A percentile compares a stretch with the other conserved stretches of the same genome.
Conservation (phyloP, 352 stramenopile species). For the Globisporangium sylvaticum region DNA sequence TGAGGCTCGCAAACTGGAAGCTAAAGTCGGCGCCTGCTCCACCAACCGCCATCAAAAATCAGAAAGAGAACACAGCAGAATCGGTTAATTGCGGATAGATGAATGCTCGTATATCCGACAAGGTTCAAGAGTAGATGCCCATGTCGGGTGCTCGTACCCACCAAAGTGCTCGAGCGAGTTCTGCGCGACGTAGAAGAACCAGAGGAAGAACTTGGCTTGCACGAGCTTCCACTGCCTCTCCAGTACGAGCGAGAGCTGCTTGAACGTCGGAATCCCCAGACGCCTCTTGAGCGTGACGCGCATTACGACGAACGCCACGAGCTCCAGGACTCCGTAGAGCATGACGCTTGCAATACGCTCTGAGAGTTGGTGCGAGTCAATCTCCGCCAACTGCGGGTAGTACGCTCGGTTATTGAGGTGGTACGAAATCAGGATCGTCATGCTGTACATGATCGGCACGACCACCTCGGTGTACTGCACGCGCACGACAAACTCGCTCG, state of each 20-base stretch:
- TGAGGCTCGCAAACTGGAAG: too few species aligned
- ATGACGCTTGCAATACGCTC: conserved; percentile 17
- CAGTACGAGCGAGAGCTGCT: conserved; percentile 27
- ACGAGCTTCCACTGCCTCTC: conserved; percentile 21
- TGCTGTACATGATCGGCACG: conserved; percentile 14
- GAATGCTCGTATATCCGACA: too few species aligned
- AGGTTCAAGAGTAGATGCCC: too few species aligned
- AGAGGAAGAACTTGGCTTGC: conserved; percentile 24
- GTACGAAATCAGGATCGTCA: neutral
- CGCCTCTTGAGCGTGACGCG: conserved; percentile 7
- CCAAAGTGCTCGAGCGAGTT: conserved; percentile 22
- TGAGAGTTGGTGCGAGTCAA: conserved; percentile 3
- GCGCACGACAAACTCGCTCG: conserved; percentile 14
- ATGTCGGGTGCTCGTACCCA: too few species aligned
- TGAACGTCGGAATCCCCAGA: conserved; percentile 19
- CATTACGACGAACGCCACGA: conserved; percentile 18
- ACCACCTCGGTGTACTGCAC: conserved; percentile 16
- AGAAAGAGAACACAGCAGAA: too few species aligned
- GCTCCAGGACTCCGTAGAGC: conserved; percentile 18
- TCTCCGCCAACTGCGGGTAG: conserved; percentile 11
- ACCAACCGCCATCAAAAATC: too few species aligned
- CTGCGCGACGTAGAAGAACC: conserved; percentile 21
- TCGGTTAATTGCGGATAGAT: too few species aligned
- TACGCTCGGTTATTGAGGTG: conserved; percentile 10
- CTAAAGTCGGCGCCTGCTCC: too few species aligned